Evolutionary conservation across 345 rosid species (phyloP).

Genomic region (Nephelium lappaceum): DNA sequence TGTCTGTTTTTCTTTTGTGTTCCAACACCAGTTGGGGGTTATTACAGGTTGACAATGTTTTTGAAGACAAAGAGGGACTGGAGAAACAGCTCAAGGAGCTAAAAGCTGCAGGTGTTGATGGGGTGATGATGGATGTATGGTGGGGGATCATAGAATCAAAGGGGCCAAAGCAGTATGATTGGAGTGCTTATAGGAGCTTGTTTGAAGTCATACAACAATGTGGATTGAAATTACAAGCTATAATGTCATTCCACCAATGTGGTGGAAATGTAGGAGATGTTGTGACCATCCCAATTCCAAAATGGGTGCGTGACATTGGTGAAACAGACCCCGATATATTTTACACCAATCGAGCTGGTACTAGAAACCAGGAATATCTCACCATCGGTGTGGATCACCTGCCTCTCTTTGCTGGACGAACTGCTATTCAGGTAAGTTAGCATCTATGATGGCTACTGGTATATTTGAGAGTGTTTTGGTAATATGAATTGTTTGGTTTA

Average conservation of each 20-base stretch:
- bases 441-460: background rate
- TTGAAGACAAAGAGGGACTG: constrained; percentile 40
- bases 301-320: constrained; percentile 68
- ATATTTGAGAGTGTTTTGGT: background rate
- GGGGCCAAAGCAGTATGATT: constrained; percentile 63
- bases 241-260: constrained; percentile 88
- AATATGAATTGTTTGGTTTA: background rate
- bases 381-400: constrained; percentile 65
- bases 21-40: constrained; percentile 56
- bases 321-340: constrained; percentile 63
- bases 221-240: constrained; percentile 68
- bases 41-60: constrained; percentile 55
- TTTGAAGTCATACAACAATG: constrained; percentile 50
- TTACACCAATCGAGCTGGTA: constrained; percentile 60
- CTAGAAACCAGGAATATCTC: constrained; percentile 67
- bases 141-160: constrained; percentile 80
- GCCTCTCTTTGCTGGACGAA: constrained; percentile 64
- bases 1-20: background rate
- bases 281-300: constrained; percentile 71
- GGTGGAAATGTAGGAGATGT: constrained; percentile 88
- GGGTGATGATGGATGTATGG: constrained; percentile 87
- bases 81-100: constrained; percentile 64
- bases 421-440: constrained; percentile 58
- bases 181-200: constrained; percentile 76
- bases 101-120: constrained; percentile 66